A percentile compares a stretch with the other conserved stretches of the same genome.
phyloP scores from a whole-genome alignment of 768 basidiomycete species.

The Lentinula guzmanii region DNA sequence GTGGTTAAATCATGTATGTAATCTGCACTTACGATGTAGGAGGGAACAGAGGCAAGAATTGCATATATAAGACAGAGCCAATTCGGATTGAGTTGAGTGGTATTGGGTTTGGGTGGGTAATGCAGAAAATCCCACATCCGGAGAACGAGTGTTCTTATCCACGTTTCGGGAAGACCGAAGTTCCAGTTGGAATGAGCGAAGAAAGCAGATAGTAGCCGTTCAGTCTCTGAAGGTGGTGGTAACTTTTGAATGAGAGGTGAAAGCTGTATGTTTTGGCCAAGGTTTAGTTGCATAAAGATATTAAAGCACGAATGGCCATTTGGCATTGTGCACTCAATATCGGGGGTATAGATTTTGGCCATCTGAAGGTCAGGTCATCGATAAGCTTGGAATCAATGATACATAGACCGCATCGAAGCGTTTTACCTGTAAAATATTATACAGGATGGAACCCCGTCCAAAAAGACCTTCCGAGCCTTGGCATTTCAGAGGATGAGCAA shows the following conservation, averaged over 20 bases:
- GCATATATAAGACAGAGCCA: conserved; percentile 48
- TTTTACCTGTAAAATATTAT: conserved; percentile 28
- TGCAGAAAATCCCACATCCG: conserved; percentile 43
- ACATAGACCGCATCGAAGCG: conserved; percentile 21
- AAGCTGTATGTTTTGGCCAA: conserved; percentile 32
- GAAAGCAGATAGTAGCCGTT: conserved; percentile 18
- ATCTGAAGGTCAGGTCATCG: background rate
- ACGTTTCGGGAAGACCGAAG: conserved; percentile 43
- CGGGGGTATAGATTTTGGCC: background rate
- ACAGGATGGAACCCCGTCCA: conserved; percentile 9
- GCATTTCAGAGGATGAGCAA: conserved; percentile 1
- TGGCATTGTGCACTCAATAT: background rate
- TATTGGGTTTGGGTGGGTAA: conserved; percentile 14
- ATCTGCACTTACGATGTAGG: background rate
- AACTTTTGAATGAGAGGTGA: conserved; percentile 24
- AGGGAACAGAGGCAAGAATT: conserved; percentile 36
- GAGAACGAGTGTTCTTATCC: conserved; percentile 35
- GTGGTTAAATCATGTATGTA: conserved; percentile 26
- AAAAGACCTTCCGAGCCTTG: background rate
- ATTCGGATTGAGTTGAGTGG: conserved; percentile 39
- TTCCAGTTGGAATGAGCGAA: conserved; percentile 45
- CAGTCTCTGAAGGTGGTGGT: conserved; percentile 11
- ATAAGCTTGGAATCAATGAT: background rate
- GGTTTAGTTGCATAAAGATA: background rate
- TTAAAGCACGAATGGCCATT: background rate